Base-by-base conservation (phyloP, 2,329 filamentous ascomycete genomes). In the Sclerotinia glacialis region DNA sequence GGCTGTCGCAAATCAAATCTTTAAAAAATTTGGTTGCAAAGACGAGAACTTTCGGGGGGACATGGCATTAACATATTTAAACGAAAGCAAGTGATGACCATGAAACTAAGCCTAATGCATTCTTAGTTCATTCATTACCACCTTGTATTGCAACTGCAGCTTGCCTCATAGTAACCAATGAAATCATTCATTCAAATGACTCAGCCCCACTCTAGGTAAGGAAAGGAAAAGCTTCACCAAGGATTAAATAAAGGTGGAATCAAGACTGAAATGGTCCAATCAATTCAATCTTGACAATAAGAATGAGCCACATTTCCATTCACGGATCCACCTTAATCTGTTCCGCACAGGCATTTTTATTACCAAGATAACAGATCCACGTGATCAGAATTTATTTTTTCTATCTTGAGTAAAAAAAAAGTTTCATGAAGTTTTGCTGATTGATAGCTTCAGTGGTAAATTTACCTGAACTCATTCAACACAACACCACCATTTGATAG, bases 11-110 rank as follows among this genome's bases (percentile, higher is more conserved):
- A 61, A 55, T 44, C 26, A 23, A 60, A 62, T 31, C 59, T 62
- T 53, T 64, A 49, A 28, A 61, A 61, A 66, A 61, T 42, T 62
- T 66, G 47, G 47, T 61, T 66, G 64, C 64, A 66, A 40, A 66
- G 64, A 66, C 49, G 47, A 66, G 64, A 66, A 47, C 46, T 66
- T 62, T 66, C 26, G 49, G 47, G 64, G 46, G 64, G 56, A 62
- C 16, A 28, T 37, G 31, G 37, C 28, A 54, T 53, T 54, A 47
- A 66, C 55, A 66, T 66, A 66, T 66, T 66, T 66, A 66, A 66
- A 66, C 31, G 23, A 65, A 47, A 21, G 53, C n/a, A 58, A 47
- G 42, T 31, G 37, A 28, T 59, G 63, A 34, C 52, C 63, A 34
- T 21, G 63, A 44, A 47, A 7, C 63, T 65, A 65, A 59, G 16